Conservation (phyloP, 2,329 filamentous ascomycete species). For the Hymenoscyphus fraxineus region DNA sequence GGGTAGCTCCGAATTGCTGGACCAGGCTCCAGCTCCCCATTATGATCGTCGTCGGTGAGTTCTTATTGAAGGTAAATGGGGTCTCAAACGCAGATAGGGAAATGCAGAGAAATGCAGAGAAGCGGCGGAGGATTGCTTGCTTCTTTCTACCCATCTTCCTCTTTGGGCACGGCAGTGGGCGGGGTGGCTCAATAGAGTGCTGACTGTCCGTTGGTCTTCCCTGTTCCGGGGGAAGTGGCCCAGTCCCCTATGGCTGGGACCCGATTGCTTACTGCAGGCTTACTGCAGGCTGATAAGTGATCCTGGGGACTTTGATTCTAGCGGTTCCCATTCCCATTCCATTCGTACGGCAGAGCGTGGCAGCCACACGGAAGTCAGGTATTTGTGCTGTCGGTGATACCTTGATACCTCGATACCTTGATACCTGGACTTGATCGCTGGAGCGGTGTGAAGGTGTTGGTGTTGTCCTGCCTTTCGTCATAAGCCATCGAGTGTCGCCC, state of each 20-base stretch:
- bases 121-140: not conserved
- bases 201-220: not conserved
- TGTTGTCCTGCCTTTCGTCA: not conserved
- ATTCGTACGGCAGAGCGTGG: not conserved
- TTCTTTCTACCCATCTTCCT: not conserved
- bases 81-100: too few relatives aligned
- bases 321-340: not conserved
- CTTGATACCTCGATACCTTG: not conserved
- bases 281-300: not conserved
- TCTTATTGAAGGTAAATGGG: not conserved
- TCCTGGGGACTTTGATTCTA: not conserved
- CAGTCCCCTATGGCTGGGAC: not conserved
- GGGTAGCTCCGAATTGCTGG: not conserved
- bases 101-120: not conserved
- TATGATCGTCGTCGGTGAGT: not conserved
- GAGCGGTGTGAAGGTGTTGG: not conserved
- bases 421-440: not conserved
- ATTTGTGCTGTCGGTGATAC: not conserved
- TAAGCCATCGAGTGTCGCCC: not conserved
- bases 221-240: not conserved
- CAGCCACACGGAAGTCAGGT: not conserved
- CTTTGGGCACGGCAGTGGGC: not conserved
- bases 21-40: not conserved
- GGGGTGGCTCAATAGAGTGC: slow-evolving; percentile 1
- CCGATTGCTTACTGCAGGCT: not conserved